These are phyloP conservation scores for Coemansia sp. DNA, from an alignment of 192 early-diverging fungal genomes.

Conservation along the genomic window DNA sequence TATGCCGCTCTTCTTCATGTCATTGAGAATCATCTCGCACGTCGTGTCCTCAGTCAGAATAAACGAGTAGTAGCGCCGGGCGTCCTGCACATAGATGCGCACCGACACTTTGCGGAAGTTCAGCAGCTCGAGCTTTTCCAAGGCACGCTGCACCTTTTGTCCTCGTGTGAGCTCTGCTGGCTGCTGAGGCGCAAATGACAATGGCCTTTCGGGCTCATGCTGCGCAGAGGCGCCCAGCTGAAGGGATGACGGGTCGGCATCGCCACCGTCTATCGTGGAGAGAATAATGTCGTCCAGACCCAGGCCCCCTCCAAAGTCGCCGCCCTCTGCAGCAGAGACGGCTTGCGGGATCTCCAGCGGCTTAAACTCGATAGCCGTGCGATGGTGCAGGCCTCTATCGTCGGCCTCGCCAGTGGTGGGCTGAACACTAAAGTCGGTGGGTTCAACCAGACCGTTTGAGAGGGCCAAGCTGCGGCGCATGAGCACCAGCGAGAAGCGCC, in stretches of 20 bases:
- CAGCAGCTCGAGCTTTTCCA: conserved; percentile 42
- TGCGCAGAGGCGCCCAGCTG: not conserved
- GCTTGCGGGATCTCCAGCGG: conserved; percentile 35
- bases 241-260: not conserved
- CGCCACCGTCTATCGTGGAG: not conserved
- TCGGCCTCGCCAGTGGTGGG: not conserved
- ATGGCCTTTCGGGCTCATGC: not conserved
- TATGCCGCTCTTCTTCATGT: conserved; percentile 63
- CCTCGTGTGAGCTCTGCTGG: conserved; percentile 41
- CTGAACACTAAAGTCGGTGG: conserved; percentile 24
- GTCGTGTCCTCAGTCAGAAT: conserved; percentile 73
- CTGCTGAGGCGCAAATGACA: not conserved
- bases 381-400: not conserved
- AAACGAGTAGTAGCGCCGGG: conserved; percentile 71
- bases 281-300: conserved; percentile 31
- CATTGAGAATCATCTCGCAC: conserved; percentile 67
- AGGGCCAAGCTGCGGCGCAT: conserved; percentile 47
- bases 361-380: conserved; percentile 30
- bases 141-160: conserved; percentile 48
- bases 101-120: conserved; percentile 59
- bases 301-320: conserved; percentile 16
- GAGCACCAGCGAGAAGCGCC: conserved; percentile 41
- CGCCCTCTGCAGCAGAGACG: conserved; percentile 1
- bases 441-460: conserved; percentile 35
- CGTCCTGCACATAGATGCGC: conserved; percentile 87